These are phyloP conservation scores for Pseudevernia furfuracea DNA, from an alignment of 495 filamentous ascomycete genomes.

Conservation along the genomic window DNA sequence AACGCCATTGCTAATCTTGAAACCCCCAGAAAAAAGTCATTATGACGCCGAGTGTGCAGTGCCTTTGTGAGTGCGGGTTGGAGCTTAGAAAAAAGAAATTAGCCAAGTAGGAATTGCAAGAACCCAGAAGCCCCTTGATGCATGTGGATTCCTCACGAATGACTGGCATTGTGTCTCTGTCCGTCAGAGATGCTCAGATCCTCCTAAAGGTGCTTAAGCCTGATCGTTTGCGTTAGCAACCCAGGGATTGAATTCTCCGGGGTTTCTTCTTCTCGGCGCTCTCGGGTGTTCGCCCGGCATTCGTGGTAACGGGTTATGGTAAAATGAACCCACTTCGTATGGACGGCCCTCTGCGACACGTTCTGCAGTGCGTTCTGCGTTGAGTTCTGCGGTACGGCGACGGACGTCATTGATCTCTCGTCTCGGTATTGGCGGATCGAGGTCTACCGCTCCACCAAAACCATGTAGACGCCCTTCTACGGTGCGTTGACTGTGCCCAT, in stretches of 20 bases:
- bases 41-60: background rate
- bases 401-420: background rate
- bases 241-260: background rate
- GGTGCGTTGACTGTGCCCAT: background rate
- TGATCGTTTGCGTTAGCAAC: background rate
- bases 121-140: background rate
- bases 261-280: background rate
- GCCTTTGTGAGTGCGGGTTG: background rate
- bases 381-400: background rate
- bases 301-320: background rate
- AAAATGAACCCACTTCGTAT: background rate
- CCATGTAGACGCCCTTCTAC: background rate
- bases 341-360: background rate
- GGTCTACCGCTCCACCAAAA: background rate
- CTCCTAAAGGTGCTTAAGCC: conserved; percentile 5
- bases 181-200: background rate
- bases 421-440: background rate
- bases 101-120: background rate
- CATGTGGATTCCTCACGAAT: background rate
- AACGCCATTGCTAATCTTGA: background rate
- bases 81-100: background rate
- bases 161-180: background rate
- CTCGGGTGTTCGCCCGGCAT: background rate
- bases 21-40: background rate
- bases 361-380: background rate